Base-by-base conservation (phyloP, 805 yeast species). In the Metschnikowia drakensbergensis region DNA sequence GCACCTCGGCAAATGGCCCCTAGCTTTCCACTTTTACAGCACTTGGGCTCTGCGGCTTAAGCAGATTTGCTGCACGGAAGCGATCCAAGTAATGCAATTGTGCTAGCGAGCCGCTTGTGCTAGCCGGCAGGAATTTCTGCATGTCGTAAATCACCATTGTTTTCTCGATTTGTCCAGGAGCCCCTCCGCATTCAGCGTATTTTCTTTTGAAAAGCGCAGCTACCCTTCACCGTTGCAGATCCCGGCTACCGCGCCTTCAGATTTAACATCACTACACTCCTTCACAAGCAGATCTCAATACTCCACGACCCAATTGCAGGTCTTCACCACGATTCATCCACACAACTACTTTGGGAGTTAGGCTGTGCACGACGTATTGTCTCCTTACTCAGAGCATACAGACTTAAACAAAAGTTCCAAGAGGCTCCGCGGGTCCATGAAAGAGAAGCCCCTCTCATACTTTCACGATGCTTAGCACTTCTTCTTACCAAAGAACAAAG, bases 401-500 rank as follows among this genome's bases (percentile, higher is more conserved):
- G n/a, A 26, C 10, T 11, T 11, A n/a, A 17, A 11, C 17, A 26
- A 10, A 26, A 37, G 39, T 11, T 25, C 10, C 29, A 37, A 37
- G 39, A 30, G n/a, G 39, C 29, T 37, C 17, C 28, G n/a, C 41
- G 23, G 31, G 11, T 27, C 32, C 43, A 40, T 40, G 43, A 23
- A 40, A 31, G 17, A 39, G 42, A 30, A 40, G 11, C 23, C 27
- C 30, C 5, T 8, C 22, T 8, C 10, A 31, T 22, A 40, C 33
- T 30, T 40, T 9, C 45, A 33, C 41, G 26, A 54, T 55, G 59
- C 53, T 48, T 44, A 46, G 44, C 26, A 45, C 47, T 31, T 42
- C 55, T 3, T 48, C 54, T 7, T 90, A 84, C 68, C 83, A 85
- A 59, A 77, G 96, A 41, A 84, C 92, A 10, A 97, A 94, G 67